Evolutionary conservation across 2,329 filamentous ascomycete genomes (phyloP), one percentile per base, ranked within the genome.

Genomic region (Pseudopyrenochaeta lycopersici): DNA sequence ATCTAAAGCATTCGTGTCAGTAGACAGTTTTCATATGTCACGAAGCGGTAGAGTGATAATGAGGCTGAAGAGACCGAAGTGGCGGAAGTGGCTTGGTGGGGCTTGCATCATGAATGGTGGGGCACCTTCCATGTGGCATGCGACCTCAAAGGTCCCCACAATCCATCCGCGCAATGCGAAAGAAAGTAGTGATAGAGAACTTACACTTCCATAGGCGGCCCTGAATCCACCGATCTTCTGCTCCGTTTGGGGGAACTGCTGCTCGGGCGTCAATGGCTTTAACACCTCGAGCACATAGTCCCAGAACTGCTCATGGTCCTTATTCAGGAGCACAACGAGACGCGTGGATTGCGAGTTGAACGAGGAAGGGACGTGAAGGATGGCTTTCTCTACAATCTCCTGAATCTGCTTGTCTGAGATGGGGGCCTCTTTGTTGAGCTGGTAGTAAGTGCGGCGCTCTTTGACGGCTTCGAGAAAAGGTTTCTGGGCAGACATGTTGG

Each of bases 321-420:
- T 85, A 69, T 90, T 88, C 70, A 95, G 83, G 49, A 97, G 85
- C 46, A 97, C 84, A 42, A 96, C 84, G 53, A 90, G 79, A 54
- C 93, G 88, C 63, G 90, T 89, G 64, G 87, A 87, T 81, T 97
- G 93, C 36, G 87, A 90, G 86, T 97, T 97, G 88, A 97, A 97
- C 61, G 88, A 87, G 46, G 86, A 89, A 36, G 93, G 93, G 1
- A 89, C 83, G 75, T 92, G 82, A 54, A 86, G 80, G 63, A 95
- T 81, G 49, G 86, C 82, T 52, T 80, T 69, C 46, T 79, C 74
- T 52, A 79, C 83, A 71, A 93, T 85, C 67, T 90, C 84, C 68
- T 85, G 78, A 76, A 93, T 81, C 68, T 84, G 81, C 49, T 78
- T 75, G 63, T 82, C 81, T 66, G 81, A 74, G 74, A 89, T 80